These are phyloP conservation scores for Artemisia annua DNA, from an alignment of 129 eudicot species.

Conservation along the genomic window DNA sequence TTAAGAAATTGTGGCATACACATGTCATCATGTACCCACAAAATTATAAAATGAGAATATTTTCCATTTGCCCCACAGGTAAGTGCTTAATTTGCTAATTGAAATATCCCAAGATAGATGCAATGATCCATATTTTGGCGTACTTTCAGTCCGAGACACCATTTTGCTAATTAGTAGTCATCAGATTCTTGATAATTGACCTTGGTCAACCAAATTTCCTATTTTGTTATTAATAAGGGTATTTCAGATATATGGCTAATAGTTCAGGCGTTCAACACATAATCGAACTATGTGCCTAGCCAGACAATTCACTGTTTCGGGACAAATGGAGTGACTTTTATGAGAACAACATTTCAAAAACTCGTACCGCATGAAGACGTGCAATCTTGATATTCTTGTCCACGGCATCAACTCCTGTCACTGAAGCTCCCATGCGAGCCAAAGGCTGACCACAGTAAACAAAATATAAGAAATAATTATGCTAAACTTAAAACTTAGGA, in stretches of 20 bases:
- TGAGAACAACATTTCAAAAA: background rate
- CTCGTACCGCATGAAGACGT: slow-evolving; percentile 78
- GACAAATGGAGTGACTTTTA: background rate
- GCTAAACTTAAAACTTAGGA: background rate
- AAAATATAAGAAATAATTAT: background rate
- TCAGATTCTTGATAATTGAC: background rate
- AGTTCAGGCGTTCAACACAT: background rate
- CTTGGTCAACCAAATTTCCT: no score
- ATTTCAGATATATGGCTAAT: background rate
- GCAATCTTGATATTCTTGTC: slow-evolving; percentile 92
- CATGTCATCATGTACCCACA: slow-evolving; percentile 11
- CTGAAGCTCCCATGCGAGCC: slow-evolving; percentile 97
- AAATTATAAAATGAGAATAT: slow-evolving; percentile 9
- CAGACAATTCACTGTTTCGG: background rate
- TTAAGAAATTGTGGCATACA: slow-evolving; percentile 13
- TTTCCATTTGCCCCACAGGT: slow-evolving; percentile 1
- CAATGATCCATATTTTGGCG: background rate
- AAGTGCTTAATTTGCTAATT: background rate
- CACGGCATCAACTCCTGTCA: slow-evolving; percentile 93
- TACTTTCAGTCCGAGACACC: slow-evolving; percentile 7
- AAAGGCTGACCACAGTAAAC: slow-evolving; percentile 60
- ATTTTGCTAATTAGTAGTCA: background rate
- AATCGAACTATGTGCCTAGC: background rate
- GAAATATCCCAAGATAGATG: background rate
- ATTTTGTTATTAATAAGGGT: background rate